A percentile compares a stretch with the other conserved stretches of the same genome.
These are phyloP conservation scores for Cercospora sp. DNA, from an alignment of 2,329 filamentous ascomycete genomes.

Conservation along the genomic window DNA sequence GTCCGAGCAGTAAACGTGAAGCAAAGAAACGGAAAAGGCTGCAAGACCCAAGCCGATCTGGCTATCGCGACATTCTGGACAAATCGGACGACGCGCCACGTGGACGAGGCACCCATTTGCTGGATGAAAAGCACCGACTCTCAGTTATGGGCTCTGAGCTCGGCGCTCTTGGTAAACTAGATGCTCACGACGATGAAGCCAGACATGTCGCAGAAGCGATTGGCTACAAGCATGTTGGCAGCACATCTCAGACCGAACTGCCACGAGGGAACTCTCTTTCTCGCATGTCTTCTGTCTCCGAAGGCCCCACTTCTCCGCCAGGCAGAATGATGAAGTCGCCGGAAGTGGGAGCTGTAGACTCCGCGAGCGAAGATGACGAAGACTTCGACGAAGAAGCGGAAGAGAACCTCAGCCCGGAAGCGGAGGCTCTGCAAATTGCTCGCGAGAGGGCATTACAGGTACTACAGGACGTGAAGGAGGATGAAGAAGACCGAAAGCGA, in stretches of 20 bases:
- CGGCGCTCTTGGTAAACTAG: constrained; percentile 36
- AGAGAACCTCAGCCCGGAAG: constrained; percentile 37
- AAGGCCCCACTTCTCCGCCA: constrained; percentile 49
- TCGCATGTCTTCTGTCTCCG: constrained; percentile 33
- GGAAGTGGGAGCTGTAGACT: constrained; percentile 34
- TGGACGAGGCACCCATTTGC: constrained; percentile 53
- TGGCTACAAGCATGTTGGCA: constrained; percentile 31
- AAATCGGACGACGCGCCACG: constrained; percentile 50
- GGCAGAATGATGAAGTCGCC: constrained; percentile 43
- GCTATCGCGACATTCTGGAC: constrained; percentile 75
- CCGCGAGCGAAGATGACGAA: constrained; percentile 29
- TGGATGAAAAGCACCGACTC: constrained; percentile 53
- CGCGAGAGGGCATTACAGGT: constrained; percentile 38
- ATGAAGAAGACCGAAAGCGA: constrained; percentile 35
- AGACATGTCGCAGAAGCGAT: constrained; percentile 45
- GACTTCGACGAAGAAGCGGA: constrained; percentile 29
- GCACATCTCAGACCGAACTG: constrained; percentile 13
- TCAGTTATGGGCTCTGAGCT: constrained; percentile 45
- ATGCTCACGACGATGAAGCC: constrained; percentile 40
- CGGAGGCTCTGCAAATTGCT: constrained; percentile 38
- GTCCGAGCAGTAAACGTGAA: constrained; percentile 80
- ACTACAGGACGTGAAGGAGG: constrained; percentile 36
- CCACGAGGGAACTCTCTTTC: constrained; percentile 33
- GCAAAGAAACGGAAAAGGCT: constrained; percentile 87
- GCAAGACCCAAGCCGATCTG: constrained; percentile 71